These are phyloP conservation scores for Penicillium hordei DNA, from an alignment of 2,329 filamentous ascomycete species.

Conservation along the genomic window DNA sequence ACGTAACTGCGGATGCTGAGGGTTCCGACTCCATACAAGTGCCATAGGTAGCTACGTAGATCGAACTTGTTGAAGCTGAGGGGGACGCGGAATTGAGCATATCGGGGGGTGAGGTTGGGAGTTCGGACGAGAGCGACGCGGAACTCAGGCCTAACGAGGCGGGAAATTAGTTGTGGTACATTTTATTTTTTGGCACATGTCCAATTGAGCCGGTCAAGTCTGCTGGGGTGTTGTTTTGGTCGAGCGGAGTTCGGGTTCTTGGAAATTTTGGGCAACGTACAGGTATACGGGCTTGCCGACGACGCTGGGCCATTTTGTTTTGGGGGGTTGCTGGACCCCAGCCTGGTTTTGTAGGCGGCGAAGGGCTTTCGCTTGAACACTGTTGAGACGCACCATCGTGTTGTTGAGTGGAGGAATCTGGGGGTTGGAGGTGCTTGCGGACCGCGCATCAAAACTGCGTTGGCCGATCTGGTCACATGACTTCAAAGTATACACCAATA, in stretches of 20 bases:
- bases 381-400: slow-evolving; percentile 11
- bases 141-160: slow-evolving; percentile 68
- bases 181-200: background rate
- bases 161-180: background rate
- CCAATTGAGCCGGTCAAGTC: background rate
- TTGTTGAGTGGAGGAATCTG: slow-evolving; percentile 11
- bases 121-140: slow-evolving; percentile 75
- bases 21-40: slow-evolving; percentile 76
- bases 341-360: slow-evolving; percentile 5
- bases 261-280: slow-evolving; percentile 46
- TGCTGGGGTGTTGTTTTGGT: background rate
- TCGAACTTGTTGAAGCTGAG: slow-evolving; percentile 95
- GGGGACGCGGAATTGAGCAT: slow-evolving; percentile 87
- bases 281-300: slow-evolving; percentile 53
- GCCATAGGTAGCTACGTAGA: slow-evolving; percentile 88
- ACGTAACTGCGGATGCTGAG: slow-evolving; percentile 76
- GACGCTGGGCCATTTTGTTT: slow-evolving; percentile 20
- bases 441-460: slow-evolving; percentile 9
- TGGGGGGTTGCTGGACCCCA: background rate
- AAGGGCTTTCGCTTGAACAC: background rate
- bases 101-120: slow-evolving; percentile 69
- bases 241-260: background rate
- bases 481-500: background rate
- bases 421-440: slow-evolving; percentile 3
- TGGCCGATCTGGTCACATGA: slow-evolving; percentile 6